phyloP scores from a whole-genome alignment of 202 grass and related monocot species.

The Zoysia matrella region DNA sequence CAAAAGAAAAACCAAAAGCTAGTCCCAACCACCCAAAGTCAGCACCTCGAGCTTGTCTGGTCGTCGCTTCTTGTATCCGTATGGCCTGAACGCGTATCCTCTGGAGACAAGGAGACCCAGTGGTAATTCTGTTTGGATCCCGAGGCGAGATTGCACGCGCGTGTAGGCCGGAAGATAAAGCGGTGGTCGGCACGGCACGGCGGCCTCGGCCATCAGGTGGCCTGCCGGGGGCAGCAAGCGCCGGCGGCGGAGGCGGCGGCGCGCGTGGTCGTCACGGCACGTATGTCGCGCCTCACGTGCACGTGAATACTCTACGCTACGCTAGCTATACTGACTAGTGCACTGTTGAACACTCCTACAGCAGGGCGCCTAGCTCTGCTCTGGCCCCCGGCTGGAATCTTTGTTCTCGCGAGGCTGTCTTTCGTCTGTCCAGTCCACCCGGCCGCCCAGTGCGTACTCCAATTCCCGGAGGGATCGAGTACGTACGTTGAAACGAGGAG shows the following conservation, averaged over 20 bases:
- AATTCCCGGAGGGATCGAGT: too few relatives aligned
- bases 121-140: constrained; percentile 31
- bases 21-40: neutral
- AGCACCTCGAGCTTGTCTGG: neutral
- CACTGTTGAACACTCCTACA: too few relatives aligned
- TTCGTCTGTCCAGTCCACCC: too few relatives aligned
- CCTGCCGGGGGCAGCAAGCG: constrained; percentile 34
- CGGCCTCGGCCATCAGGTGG: neutral
- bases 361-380: too few relatives aligned
- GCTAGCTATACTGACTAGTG: too few relatives aligned
- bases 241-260: constrained; percentile 16
- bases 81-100: neutral
- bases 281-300: constrained; percentile 31
- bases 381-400: too few relatives aligned
- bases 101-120: neutral
- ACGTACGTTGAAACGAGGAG: neutral
- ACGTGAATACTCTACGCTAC: neutral
- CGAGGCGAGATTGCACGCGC: neutral
- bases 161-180: neutral
- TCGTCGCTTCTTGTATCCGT: neutral
- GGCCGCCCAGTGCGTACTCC: too few relatives aligned
- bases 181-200: constrained; percentile 38
- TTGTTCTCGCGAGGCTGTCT: too few relatives aligned
- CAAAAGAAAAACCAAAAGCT: too few relatives aligned
- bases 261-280: constrained; percentile 39